phyloP scores from a whole-genome alignment of 2,329 filamentous ascomycete species.

The Verticillium albo-atrum region DNA sequence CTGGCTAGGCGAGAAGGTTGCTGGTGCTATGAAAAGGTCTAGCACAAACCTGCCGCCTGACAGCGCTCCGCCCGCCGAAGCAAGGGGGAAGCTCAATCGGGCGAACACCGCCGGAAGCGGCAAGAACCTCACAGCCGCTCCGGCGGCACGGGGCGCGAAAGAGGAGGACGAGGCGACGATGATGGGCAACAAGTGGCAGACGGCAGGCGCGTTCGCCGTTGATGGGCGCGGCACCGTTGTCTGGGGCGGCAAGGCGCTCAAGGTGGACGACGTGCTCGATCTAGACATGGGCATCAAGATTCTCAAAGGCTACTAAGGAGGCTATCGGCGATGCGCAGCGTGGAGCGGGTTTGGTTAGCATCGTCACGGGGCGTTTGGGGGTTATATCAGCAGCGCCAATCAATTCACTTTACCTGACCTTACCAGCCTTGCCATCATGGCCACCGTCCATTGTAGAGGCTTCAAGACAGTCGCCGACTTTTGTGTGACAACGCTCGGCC shows the following conservation, averaged over 20 bases:
- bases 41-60: background rate
- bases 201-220: conserved; percentile 46
- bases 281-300: conserved; percentile 41
- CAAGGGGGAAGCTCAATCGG: conserved; percentile 31
- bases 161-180: conserved; percentile 30
- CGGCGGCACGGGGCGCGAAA: conserved; percentile 1
- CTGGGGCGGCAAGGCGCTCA: conserved; percentile 43
- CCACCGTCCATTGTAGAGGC: too few species aligned
- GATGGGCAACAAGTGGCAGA: conserved; percentile 54
- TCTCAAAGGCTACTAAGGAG: background rate
- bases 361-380: background rate
- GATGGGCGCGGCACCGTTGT: conserved; percentile 44
- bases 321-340: background rate
- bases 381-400: conserved; percentile 2
- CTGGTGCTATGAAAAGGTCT: conserved; percentile 33
- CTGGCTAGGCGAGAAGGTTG: conserved; percentile 49
- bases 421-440: too few species aligned
- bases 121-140: conserved; percentile 4
- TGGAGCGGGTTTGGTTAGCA: background rate
- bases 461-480: too few species aligned
- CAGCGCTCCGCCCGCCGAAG: conserved; percentile 13
- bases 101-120: conserved; percentile 4
- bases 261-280: conserved; percentile 47
- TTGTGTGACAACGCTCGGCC: too few species aligned
- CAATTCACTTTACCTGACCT: too few species aligned